phyloP scores from a whole-genome alignment of 768 basidiomycete genomes.

The Steccherinum ochraceum region DNA sequence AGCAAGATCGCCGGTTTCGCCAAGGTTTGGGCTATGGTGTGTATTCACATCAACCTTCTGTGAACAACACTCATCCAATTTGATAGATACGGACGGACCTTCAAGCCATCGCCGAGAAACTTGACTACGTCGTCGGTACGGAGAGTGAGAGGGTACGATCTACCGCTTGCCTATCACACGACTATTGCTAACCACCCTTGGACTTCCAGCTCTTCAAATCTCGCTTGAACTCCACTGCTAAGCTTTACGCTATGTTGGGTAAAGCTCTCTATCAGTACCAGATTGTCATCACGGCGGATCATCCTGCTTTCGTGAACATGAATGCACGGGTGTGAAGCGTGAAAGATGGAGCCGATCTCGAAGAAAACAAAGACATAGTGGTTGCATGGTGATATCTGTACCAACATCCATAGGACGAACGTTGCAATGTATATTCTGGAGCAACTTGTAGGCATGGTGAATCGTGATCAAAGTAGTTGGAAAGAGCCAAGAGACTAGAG shows the following conservation, averaged over 20 bases:
- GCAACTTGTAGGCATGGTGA: no score
- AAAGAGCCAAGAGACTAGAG: no score
- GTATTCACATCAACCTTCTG: not conserved
- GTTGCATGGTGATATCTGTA: no score
- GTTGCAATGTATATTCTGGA: no score
- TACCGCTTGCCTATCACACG: no score
- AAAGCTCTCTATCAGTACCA: not conserved
- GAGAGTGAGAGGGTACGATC: not conserved
- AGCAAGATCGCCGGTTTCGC: not conserved
- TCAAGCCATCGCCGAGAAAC: not conserved
- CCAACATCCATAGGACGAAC: no score
- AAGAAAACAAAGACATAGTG: no score
- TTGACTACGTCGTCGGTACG: not conserved
- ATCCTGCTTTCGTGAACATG: not conserved
- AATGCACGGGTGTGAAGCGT: no score
- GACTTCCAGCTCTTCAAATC: constrained; percentile 1
- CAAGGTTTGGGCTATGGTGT: not conserved
- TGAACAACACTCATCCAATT: not conserved
- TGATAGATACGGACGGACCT: not conserved
- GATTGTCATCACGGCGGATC: not conserved
- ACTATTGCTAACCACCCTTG: no score
- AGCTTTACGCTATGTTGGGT: not conserved
- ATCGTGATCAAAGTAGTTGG: no score
- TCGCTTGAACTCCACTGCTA: not conserved
- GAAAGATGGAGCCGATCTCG: no score